Conservation (phyloP, 2,329 filamentous ascomycete species). For the Chrysosporium keratinophilum region DNA sequence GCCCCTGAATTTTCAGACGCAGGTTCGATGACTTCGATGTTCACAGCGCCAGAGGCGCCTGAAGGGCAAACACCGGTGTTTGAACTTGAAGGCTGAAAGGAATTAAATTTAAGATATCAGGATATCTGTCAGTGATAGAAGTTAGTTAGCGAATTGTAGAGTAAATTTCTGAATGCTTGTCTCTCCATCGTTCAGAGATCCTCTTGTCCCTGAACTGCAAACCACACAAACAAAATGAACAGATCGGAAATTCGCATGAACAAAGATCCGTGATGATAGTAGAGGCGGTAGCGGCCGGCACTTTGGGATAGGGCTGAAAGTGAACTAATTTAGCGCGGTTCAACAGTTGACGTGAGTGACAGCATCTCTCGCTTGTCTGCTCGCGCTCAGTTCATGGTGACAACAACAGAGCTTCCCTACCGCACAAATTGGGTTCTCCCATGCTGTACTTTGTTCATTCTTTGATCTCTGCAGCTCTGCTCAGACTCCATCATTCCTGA, state of each 20-base stretch:
- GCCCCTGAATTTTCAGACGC: constrained; percentile 22
- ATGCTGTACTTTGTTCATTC: neutral
- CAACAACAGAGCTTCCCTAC: neutral
- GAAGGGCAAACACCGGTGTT: neutral
- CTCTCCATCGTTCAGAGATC: no score
- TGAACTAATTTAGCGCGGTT: neutral
- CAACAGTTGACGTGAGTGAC: no score
- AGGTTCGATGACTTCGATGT: constrained; percentile 21
- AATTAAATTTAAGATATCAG: neutral
- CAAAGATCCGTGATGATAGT: neutral
- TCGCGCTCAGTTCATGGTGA: neutral
- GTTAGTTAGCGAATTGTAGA: no score
- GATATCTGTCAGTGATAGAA: no score
- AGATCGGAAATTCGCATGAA: neutral
- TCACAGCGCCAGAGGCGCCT: constrained; percentile 20
- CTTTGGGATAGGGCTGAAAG: neutral
- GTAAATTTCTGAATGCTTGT: no score
- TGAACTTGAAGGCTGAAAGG: constrained; percentile 5
- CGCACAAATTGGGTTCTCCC: neutral
- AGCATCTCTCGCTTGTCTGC: neutral
- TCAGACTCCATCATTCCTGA: neutral
- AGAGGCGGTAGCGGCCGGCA: neutral
- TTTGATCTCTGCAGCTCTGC: neutral
- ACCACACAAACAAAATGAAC: no score
- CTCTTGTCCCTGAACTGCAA: no score